Conservation (phyloP, 1,139 yeast species). For the Candida albicans region DNA sequence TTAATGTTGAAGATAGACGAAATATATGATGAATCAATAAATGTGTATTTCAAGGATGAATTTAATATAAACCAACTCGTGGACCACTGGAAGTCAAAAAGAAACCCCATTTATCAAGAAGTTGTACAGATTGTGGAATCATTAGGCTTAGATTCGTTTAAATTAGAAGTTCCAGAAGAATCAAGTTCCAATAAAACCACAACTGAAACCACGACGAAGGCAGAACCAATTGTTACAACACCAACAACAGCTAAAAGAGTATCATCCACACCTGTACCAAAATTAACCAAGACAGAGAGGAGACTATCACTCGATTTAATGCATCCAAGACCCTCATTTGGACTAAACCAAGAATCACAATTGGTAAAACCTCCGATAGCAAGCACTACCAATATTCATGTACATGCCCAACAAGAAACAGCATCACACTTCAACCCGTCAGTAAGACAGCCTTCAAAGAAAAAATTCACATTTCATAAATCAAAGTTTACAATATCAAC, state of each 20-base stretch:
- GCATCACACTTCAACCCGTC: neutral
- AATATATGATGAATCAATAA: slow-evolving; percentile 19
- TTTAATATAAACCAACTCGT: slow-evolving; percentile 9
- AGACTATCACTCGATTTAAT: slow-evolving; percentile 36
- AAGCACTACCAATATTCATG: slow-evolving; percentile 35
- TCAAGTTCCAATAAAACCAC: neutral
- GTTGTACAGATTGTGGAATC: slow-evolving; percentile 20
- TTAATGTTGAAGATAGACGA: slow-evolving; percentile 25
- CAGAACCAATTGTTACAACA: neutral
- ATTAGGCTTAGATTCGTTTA: slow-evolving; percentile 18
- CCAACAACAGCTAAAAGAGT: neutral
- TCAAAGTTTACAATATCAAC: neutral
- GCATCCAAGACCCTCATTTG: slow-evolving; percentile 18
- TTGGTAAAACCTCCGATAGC: slow-evolving; percentile 37
- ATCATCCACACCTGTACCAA: slow-evolving; percentile 20
- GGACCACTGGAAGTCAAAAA: slow-evolving; percentile 19
- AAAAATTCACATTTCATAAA: neutral
- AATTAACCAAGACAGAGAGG: slow-evolving; percentile 24
- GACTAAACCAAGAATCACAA: slow-evolving; percentile 17
- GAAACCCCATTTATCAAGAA: slow-evolving; percentile 20
- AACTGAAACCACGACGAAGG: neutral
- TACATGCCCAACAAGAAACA: slow-evolving; percentile 31
- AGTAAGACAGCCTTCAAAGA: neutral
- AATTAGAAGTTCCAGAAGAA: slow-evolving; percentile 7
- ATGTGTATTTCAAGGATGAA: slow-evolving; percentile 8